Evolutionary conservation across 768 basidiomycete species (phyloP), one percentile per base, ranked within the genome.

Genomic region (Terana coerulea): DNA sequence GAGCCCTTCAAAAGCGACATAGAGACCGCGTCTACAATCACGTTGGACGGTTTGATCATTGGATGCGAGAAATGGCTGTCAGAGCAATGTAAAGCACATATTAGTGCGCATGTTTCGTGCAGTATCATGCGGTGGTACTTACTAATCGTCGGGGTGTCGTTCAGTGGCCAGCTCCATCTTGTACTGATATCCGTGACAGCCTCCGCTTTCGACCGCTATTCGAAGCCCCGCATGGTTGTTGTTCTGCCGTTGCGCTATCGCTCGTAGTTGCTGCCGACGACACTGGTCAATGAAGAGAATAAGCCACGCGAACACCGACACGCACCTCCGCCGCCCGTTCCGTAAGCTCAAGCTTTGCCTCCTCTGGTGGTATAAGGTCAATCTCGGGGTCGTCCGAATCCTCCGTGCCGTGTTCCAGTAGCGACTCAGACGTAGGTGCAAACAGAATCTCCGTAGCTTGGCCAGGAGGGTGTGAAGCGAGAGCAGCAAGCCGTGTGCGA

Each of bases 101-200:
- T 46, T 24, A 26, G 25, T 8, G 53, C 39, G 49, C 10, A 39
- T 48, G 46, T 35, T 33, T 57, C 48, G 43, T 46, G 22, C 41
- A 48, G 33, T 31, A 39, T 22, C 10, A 26, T 22, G 51, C 26
- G 10, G n/a, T n/a, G n/a, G 51, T 2, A 73, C 91, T 64, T 64
- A 95, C 94, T 94, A 97, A 69, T 97, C 94, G 56, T 94, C 92
- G 4, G 75, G 74, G 25, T 76, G 72, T 14, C 75, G 74, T 37
- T 70, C 68, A 31, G 74, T 75, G 2, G 88, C 86, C 3, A 98
- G 76, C 49, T 87, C 83, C 78, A 98, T 81, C 59, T 90, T 95
- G 68, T 98, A 97, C 62, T 97, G 93, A 67, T 98, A 98, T 31
- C 95, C 95, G 65, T 98, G 95, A 63, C 95, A 98, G 17, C 95